phyloP scores from a whole-genome alignment of 805 yeast species.

The Blastobotrys attinorum region DNA sequence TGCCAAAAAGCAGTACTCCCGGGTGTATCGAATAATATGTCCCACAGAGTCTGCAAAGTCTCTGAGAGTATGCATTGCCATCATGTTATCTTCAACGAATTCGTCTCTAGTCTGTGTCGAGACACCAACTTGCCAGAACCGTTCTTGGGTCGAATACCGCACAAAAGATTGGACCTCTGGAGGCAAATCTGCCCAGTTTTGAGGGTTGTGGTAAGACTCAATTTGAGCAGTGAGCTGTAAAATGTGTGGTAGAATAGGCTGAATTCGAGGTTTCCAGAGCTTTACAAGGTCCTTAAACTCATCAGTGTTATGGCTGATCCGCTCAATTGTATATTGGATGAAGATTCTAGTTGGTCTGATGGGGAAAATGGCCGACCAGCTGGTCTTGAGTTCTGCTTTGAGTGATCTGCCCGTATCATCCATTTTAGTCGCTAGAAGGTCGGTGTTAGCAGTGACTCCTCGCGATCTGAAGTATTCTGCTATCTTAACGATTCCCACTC shows the following conservation, averaged over 20 bases:
- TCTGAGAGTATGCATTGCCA: conserved; percentile 86
- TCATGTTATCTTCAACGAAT: conserved; percentile 87
- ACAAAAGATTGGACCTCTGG: conserved; percentile 87
- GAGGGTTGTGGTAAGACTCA: conserved; percentile 90
- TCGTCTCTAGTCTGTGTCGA: conserved; percentile 90
- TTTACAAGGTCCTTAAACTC: conserved; percentile 63
- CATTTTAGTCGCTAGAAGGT: conserved; percentile 71
- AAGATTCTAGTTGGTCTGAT: conserved; percentile 92
- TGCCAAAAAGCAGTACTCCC: conserved; percentile 90
- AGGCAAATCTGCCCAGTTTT: conserved; percentile 83
- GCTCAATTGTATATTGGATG: conserved; percentile 91
- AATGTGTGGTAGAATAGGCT: conserved; percentile 86
- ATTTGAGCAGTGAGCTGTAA: conserved; percentile 81
- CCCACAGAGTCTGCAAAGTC: conserved; percentile 98
- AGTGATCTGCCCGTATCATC: conserved; percentile 79
- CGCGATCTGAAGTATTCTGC: conserved; percentile 83
- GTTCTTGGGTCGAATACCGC: conserved; percentile 77
- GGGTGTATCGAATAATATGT: conserved; percentile 86
- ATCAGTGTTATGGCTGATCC: conserved; percentile 67
- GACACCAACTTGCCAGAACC: conserved; percentile 98
- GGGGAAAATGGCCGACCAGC: conserved; percentile 93
- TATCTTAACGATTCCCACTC: conserved; percentile 88
- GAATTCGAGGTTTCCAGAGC: conserved; percentile 89
- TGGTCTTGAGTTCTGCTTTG: conserved; percentile 72
- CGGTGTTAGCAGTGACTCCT: conserved; percentile 68